Conservation (phyloP, 768 basidiomycete genomes). For the Lentinula boryana region DNA sequence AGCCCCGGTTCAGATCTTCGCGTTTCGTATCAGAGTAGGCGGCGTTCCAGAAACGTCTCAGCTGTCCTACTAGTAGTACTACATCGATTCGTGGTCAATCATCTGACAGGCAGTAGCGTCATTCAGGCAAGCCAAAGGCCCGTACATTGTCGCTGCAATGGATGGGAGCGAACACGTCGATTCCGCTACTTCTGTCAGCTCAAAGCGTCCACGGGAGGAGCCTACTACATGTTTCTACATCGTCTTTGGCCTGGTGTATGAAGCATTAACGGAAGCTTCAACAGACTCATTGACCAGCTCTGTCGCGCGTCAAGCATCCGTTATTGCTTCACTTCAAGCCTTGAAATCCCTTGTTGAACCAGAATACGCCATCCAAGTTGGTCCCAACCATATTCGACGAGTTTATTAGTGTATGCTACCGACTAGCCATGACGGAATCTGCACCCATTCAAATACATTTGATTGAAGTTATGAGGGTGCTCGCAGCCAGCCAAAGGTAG, state of each 20-base stretch:
- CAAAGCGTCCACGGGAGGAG: constrained; percentile 37
- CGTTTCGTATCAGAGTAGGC: too few species aligned
- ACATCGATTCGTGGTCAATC: constrained; percentile 72
- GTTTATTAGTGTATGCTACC: constrained; percentile 80
- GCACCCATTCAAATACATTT: constrained; percentile 67
- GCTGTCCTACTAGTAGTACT: constrained; percentile 71
- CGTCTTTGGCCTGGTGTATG: constrained; percentile 91
- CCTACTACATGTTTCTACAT: constrained; percentile 83
- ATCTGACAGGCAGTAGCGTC: constrained; percentile 84
- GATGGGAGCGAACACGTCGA: constrained; percentile 63
- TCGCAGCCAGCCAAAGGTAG: constrained; percentile 40
- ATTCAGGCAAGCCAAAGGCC: constrained; percentile 65
- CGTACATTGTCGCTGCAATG: constrained; percentile 71
- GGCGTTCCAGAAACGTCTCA: too few species aligned
- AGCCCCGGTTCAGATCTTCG: too few species aligned
- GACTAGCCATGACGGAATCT: constrained; percentile 84
- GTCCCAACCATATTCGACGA: constrained; percentile 87
- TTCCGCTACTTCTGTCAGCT: constrained; percentile 15
- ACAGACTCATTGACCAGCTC: constrained; percentile 45
- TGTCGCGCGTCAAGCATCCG: constrained; percentile 36
- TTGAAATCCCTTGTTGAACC: constrained; percentile 76
- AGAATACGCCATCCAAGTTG: constrained; percentile 71
- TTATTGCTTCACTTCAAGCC: constrained; percentile 65
- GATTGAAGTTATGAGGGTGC: constrained; percentile 57
- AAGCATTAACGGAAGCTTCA: constrained; percentile 67